These are phyloP conservation scores for Crithidia sp. DNA, from an alignment of 208 protist genomes.

Conservation along the genomic window DNA sequence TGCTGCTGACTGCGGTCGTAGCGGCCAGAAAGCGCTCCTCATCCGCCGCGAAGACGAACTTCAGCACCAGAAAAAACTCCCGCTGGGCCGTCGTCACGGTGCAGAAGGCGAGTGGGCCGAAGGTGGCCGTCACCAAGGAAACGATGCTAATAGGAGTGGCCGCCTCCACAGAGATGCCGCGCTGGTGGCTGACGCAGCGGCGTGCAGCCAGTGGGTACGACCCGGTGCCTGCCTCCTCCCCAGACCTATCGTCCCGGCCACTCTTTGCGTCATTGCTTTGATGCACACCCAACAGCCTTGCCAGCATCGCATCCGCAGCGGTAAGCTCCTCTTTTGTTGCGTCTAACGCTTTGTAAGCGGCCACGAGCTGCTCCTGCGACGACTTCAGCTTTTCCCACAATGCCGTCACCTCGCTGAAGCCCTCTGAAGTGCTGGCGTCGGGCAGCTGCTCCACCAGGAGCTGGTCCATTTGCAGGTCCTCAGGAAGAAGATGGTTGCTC, in stretches of 20 bases:
- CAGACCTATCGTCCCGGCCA: too few species aligned
- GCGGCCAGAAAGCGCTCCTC: conserved; percentile 30
- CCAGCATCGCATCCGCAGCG: conserved; percentile 10
- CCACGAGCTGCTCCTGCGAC: conserved; percentile 17
- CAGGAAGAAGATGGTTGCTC: conserved; percentile 67
- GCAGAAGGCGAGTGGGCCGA: conserved; percentile 39
- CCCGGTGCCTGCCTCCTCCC: not conserved
- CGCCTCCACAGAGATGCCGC: conserved; percentile 23
- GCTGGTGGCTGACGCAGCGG: conserved; percentile 17
- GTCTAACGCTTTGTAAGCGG: conserved; percentile 8
- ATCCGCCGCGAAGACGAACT: conserved; percentile 38
- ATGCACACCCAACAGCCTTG: conserved; percentile 11
- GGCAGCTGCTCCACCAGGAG: conserved; percentile 48
- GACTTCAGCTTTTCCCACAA: conserved; percentile 29
- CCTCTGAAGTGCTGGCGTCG: not conserved
- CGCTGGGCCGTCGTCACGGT: not conserved
- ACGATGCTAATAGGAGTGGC: conserved; percentile 27
- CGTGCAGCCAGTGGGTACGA: not conserved
- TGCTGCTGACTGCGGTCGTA: not conserved
- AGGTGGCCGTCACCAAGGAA: conserved; percentile 30
- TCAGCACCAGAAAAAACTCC: conserved; percentile 25
- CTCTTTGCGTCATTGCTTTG: not conserved
- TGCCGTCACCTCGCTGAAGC: not conserved
- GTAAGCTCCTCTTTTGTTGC: not conserved
- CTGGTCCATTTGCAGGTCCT: conserved; percentile 67